Conservation (phyloP, 2,329 filamentous ascomycete genomes). For the Lasiodiplodia citricola region DNA sequence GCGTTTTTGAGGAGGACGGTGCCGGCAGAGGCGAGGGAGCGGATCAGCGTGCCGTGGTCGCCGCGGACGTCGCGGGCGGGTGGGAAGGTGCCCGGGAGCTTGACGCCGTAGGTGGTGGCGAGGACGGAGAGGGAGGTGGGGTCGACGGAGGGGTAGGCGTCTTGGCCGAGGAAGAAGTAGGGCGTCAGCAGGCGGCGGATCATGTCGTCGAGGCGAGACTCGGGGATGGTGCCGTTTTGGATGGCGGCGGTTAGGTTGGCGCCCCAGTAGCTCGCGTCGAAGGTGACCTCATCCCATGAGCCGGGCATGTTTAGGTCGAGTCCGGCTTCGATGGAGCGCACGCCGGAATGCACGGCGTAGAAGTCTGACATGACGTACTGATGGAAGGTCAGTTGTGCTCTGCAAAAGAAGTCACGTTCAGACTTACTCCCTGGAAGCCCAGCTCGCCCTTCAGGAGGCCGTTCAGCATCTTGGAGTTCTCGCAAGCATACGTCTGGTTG, state of each 20-base stretch:
- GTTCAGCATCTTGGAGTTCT: conserved; percentile 53
- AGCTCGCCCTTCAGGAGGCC: conserved; percentile 57
- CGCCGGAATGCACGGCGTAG: conserved; percentile 35
- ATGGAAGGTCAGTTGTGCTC: not conserved
- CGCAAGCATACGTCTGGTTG: conserved; percentile 48
- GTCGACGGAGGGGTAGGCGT: conserved; percentile 47
- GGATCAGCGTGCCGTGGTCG: conserved; percentile 42
- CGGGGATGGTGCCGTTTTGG: conserved; percentile 48
- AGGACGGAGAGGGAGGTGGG: not conserved
- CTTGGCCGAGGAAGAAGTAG: conserved; percentile 52
- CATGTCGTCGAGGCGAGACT: conserved; percentile 54
- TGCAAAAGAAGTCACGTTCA: accelerated
- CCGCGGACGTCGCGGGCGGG: conserved; percentile 36
- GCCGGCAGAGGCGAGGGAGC: conserved; percentile 47
- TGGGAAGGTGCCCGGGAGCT: not conserved
- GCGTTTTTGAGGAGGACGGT: conserved; percentile 57
- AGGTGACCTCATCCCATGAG: conserved; percentile 17
- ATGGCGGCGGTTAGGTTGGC: conserved; percentile 45
- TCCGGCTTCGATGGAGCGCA: conserved; percentile 36
- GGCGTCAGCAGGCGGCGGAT: conserved; percentile 52
- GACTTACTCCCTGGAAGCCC: conserved; percentile 35
- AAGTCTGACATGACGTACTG: conserved; percentile 33
- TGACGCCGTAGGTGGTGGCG: not conserved
- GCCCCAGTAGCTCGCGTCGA: not conserved
- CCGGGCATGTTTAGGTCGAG: conserved; percentile 31